Conservation (phyloP, 495 filamentous ascomycete species). For the Xylaria telfairii region DNA sequence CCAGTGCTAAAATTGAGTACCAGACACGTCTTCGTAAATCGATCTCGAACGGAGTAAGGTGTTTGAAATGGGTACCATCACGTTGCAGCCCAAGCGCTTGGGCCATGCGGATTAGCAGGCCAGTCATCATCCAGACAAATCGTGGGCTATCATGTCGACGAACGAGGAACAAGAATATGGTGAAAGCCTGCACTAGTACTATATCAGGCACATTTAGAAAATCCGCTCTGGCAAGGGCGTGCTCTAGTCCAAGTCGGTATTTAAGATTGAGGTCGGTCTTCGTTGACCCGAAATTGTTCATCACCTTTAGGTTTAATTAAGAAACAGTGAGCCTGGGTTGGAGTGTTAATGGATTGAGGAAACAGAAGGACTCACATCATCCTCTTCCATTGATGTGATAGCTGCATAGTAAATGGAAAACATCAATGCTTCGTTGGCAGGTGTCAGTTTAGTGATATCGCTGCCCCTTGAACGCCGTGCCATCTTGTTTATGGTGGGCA, state of each 20-base stretch:
- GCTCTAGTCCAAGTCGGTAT: slow-evolving; percentile 61
- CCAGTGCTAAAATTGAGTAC: slow-evolving; percentile 52
- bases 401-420: slow-evolving; percentile 68
- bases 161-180: slow-evolving; percentile 54
- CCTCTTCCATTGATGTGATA: slow-evolving; percentile 62
- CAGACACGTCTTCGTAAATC: slow-evolving; percentile 57
- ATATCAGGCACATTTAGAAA: slow-evolving; percentile 53
- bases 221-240: slow-evolving; percentile 60
- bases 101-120: slow-evolving; percentile 54
- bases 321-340: slow-evolving; percentile 18
- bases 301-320: slow-evolving; percentile 38
- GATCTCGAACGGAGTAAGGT: slow-evolving; percentile 54
- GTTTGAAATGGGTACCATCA: slow-evolving; percentile 47
- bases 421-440: slow-evolving; percentile 61
- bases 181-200: slow-evolving; percentile 55
- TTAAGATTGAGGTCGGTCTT: slow-evolving; percentile 57
- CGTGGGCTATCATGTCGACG: slow-evolving; percentile 57
- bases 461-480: slow-evolving; percentile 45
- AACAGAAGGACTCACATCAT: slow-evolving; percentile 47
- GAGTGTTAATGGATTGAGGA: not conserved
- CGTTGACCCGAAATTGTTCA: slow-evolving; percentile 55
- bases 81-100: slow-evolving; percentile 57
- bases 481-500: slow-evolving; percentile 58
- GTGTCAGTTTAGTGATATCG: slow-evolving; percentile 42
- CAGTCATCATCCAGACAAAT: slow-evolving; percentile 63